These are phyloP conservation scores for Eucalyptus microcorys DNA, from an alignment of 345 rosid species.

Conservation along the genomic window DNA sequence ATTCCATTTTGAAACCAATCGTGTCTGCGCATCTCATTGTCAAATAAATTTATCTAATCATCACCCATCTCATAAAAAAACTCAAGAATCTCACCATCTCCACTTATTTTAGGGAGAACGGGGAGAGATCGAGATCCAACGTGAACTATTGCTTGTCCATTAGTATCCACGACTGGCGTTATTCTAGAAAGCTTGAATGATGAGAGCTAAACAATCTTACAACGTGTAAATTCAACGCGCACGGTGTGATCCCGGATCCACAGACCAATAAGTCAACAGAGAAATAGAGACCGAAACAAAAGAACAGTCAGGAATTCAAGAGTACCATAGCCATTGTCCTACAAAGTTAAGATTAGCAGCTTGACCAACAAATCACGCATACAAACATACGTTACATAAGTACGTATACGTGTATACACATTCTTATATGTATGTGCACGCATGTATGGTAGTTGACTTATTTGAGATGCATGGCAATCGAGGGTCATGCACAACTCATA, in stretches of 20 bases:
- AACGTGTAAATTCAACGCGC: not conserved
- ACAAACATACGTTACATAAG: not conserved
- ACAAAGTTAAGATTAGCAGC: not conserved
- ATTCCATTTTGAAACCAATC: not conserved
- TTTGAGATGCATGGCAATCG: not conserved
- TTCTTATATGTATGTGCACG: not conserved
- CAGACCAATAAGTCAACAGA: not conserved
- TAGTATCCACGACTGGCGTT: not conserved
- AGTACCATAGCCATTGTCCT: not conserved
- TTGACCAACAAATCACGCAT: not conserved
- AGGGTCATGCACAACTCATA: not conserved
- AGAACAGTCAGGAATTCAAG: not conserved
- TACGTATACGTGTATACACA: not conserved
- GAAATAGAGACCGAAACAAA: not conserved
- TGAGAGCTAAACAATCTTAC: not conserved
- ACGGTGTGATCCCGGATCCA: not conserved
- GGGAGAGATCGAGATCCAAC: not conserved
- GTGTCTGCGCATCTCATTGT: not conserved
- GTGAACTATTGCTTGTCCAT: not conserved
- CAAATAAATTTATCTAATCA: not conserved
- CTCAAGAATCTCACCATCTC: not conserved
- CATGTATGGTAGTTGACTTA: not conserved
- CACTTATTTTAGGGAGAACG: not conserved
- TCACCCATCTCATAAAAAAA: not conserved
- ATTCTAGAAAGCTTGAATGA: not conserved